Base-by-base conservation (phyloP, 2,329 filamentous ascomycete species). In the Diaporthe citriasiana region DNA sequence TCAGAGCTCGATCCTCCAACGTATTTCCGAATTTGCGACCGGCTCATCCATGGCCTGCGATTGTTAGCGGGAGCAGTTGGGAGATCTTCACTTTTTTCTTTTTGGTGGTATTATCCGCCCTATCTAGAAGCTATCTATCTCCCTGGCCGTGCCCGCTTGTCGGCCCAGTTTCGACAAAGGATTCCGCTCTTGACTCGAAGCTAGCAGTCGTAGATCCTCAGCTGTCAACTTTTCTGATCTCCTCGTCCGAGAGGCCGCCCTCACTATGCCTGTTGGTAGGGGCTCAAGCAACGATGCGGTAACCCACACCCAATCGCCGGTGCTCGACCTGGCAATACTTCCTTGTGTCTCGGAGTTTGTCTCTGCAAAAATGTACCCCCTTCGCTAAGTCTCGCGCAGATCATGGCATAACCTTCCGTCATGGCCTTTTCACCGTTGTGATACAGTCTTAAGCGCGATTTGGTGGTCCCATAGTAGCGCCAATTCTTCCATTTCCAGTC, bases 91-190 rank as follows among this genome's bases (percentile, higher is more conserved):
- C 45, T 25, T 19, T 38, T 38, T 40, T n/a, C n/a, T 51, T 51
- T 25, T 25, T 63, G 40, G 15, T 53, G 15, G 17, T 68, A 53
- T 68, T 68, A 53, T 51, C 47, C 17, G 47, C 47, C 42, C 63
- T 68, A 53, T 53, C n/a, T 53, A 53, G 45, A 66, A 45, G 63
- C 63, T 38, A 51, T 51, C 45, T 66, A 40, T 38, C 63, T 40
- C 63, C 22, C 2, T 8, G 17, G 33, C 17, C 47, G 47, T 30
- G 17, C 27, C 63, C 63, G 38, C 45, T 12, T 38, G 45, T 51
- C 33, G 22, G 15, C 45, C n/a, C 17, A 68, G 15, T 22, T 27
- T 53, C 47, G n/a, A 68, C 63, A 53, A 40, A 68, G 22, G 33
- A 51, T 33, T 51, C 30, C n/a, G 47, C 47, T 17, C 33, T 40